These are phyloP conservation scores for Calonectria multiphialidica DNA, from an alignment of 2,329 filamentous ascomycete genomes.

Conservation along the genomic window DNA sequence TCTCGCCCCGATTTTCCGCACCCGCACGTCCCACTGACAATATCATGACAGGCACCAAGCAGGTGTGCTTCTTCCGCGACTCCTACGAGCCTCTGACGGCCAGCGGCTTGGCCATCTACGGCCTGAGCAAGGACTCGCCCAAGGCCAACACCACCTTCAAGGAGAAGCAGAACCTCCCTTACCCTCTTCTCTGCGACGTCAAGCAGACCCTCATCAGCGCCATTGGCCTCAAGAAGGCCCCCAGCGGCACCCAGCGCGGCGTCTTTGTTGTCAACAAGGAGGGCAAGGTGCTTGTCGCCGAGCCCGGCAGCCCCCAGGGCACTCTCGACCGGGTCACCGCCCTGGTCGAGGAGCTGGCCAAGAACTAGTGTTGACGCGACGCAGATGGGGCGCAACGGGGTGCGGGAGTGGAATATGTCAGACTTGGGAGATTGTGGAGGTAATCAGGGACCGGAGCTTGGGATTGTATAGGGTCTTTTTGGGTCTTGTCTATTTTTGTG, in stretches of 20 bases:
- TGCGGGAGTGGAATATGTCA: neutral
- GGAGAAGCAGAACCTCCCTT: slow-evolving; percentile 90
- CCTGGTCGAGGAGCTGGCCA: slow-evolving; percentile 66
- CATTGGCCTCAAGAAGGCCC: slow-evolving; percentile 89
- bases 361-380: slow-evolving; percentile 30
- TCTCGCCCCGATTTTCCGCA: neutral
- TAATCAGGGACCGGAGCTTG: slow-evolving; percentile 11
- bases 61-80: slow-evolving; percentile 95
- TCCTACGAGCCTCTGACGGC: slow-evolving; percentile 80
- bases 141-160: slow-evolving; percentile 95
- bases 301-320: slow-evolving; percentile 80
- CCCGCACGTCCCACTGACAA: slow-evolving; percentile 13
- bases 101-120: slow-evolving; percentile 88
- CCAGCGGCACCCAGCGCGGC: slow-evolving; percentile 84
- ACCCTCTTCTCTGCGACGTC: slow-evolving; percentile 88
- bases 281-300: slow-evolving; percentile 82
- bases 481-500: slow-evolving; percentile 1
- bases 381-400: neutral
- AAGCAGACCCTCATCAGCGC: slow-evolving; percentile 80
- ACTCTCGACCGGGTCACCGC: slow-evolving; percentile 84
- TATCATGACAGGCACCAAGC: slow-evolving; percentile 81
- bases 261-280: slow-evolving; percentile 89
- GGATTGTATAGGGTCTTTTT: slow-evolving; percentile 8
- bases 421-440: slow-evolving; percentile 2
- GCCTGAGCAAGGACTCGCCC: slow-evolving; percentile 87